Conservation (phyloP, 2,329 filamentous ascomycete species). For the Hymenoscyphus albidus region DNA sequence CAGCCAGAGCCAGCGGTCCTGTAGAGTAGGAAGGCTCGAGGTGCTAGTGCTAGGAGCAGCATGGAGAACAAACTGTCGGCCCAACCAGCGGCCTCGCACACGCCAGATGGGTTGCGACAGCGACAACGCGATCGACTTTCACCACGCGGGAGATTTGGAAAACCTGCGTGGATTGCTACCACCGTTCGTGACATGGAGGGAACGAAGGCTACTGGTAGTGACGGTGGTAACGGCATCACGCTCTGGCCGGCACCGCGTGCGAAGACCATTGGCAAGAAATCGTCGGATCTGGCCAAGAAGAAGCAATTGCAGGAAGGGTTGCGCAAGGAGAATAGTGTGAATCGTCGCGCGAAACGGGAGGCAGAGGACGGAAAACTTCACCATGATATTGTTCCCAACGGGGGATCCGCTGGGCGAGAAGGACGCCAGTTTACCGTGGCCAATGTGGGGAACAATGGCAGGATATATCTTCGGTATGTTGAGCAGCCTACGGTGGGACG, state of each 20-base stretch:
- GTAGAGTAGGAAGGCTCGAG: not conserved
- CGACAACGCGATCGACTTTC: conserved; percentile 36
- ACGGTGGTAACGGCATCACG: conserved; percentile 20
- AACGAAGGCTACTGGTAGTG: not conserved
- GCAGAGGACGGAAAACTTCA: conserved; percentile 48
- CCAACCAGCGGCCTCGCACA: conserved; percentile 22
- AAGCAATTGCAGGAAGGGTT: conserved; percentile 30
- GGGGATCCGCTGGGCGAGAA: conserved; percentile 49
- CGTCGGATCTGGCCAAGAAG: conserved; percentile 25
- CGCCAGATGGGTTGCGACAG: conserved; percentile 33
- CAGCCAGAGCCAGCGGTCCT: conserved; percentile 6
- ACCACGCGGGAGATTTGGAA: conserved; percentile 31
- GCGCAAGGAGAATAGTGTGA: conserved; percentile 30
- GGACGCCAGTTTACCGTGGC: conserved; percentile 62
- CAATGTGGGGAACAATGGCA: conserved; percentile 78
- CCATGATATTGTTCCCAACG: conserved; percentile 54
- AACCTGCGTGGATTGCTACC: conserved; percentile 23
- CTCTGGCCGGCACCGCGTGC: conserved; percentile 27
- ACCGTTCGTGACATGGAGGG: conserved; percentile 25
- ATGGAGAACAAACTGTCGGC: conserved; percentile 20
- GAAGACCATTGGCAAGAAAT: conserved; percentile 22
- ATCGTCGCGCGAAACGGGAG: conserved; percentile 26
- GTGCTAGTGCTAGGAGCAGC: not conserved
- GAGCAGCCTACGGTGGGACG: conserved; percentile 7
- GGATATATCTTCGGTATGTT: conserved; percentile 74